A percentile compares a stretch with the other conserved stretches of the same genome.
These are phyloP conservation scores for Cymbopogon flexuosus DNA, from an alignment of 202 grass and related monocot species.

Conservation along the genomic window DNA sequence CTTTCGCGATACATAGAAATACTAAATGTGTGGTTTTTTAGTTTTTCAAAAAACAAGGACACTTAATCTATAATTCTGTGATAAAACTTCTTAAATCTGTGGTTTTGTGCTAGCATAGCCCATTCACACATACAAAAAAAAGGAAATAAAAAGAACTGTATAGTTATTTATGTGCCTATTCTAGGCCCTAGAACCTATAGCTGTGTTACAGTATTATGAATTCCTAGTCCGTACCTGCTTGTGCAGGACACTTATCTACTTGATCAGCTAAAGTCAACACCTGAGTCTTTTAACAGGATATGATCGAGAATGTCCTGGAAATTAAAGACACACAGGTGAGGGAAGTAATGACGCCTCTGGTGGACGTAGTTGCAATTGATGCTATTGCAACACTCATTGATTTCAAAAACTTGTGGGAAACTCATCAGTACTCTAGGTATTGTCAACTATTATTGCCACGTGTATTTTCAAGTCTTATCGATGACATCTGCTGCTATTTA, in stretches of 20 bases:
- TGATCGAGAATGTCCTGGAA: constrained; percentile 97
- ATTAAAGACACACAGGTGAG: constrained; percentile 96
- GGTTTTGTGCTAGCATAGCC: neutral
- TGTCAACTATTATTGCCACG: neutral
- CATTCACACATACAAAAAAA: neutral
- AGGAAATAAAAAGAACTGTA: neutral
- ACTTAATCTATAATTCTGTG: neutral
- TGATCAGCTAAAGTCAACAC: constrained; percentile 17
- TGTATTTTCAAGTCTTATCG: constrained; percentile 32
- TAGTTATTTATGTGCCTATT: constrained; percentile 15
- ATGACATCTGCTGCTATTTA: constrained; percentile 31
- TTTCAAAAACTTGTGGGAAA: constrained; percentile 93
- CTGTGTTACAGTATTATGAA: neutral
- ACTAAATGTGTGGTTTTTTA: neutral
- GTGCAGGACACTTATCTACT: neutral
- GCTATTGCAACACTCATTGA: constrained; percentile 67
- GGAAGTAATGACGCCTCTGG: constrained; percentile 96
- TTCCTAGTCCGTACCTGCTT: constrained; percentile 23
- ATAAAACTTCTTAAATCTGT: neutral
- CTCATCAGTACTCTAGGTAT: constrained; percentile 96
- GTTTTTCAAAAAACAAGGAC: neutral
- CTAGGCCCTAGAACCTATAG: neutral
- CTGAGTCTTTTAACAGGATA: constrained; percentile 65
- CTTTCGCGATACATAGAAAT: neutral
- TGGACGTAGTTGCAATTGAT: constrained; percentile 94